These are phyloP conservation scores for Ophiostoma novo-ulmi DNA, from an alignment of 2,329 filamentous ascomycete genomes.

Conservation along the genomic window DNA sequence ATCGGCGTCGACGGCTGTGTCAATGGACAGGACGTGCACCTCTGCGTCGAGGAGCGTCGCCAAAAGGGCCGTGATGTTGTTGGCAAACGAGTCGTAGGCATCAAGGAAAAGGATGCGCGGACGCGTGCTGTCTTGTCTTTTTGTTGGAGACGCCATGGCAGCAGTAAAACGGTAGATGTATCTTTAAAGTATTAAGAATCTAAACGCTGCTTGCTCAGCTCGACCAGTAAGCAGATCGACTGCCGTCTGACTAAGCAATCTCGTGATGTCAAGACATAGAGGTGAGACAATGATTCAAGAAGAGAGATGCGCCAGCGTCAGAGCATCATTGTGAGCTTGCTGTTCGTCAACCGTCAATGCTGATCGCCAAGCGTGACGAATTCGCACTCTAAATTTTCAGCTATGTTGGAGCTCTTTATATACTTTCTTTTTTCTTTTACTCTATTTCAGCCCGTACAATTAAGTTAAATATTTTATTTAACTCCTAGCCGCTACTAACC, in stretches of 20 bases:
- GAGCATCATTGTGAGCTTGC: not conserved
- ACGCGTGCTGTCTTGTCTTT: not conserved
- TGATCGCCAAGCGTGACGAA: not conserved
- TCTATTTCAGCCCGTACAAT: not conserved
- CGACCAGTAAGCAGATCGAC: not conserved
- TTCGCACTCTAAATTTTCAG: slow-evolving; percentile 11
- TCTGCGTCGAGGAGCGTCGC: slow-evolving; percentile 62
- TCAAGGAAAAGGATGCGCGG: slow-evolving; percentile 76
- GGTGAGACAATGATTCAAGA: not conserved
- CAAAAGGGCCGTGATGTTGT: slow-evolving; percentile 85
- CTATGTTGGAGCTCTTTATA: slow-evolving; percentile 6
- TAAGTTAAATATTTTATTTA: not conserved
- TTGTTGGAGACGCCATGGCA: not conserved
- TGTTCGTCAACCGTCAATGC: not conserved
- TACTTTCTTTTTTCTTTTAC: not conserved
- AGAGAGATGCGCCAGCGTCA: not conserved
- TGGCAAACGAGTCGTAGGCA: slow-evolving; percentile 93
- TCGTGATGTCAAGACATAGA: not conserved
- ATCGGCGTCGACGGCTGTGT: slow-evolving; percentile 44
- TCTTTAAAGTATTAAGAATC: not conserved
- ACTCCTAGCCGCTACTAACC: not conserved
- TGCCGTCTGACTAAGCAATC: slow-evolving; percentile 2
- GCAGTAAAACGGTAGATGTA: not conserved
- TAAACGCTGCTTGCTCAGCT: not conserved
- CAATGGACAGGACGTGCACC: slow-evolving; percentile 69